These are phyloP conservation scores for Hibiscus trionum DNA, from an alignment of 345 rosid genomes.

Conservation along the genomic window DNA sequence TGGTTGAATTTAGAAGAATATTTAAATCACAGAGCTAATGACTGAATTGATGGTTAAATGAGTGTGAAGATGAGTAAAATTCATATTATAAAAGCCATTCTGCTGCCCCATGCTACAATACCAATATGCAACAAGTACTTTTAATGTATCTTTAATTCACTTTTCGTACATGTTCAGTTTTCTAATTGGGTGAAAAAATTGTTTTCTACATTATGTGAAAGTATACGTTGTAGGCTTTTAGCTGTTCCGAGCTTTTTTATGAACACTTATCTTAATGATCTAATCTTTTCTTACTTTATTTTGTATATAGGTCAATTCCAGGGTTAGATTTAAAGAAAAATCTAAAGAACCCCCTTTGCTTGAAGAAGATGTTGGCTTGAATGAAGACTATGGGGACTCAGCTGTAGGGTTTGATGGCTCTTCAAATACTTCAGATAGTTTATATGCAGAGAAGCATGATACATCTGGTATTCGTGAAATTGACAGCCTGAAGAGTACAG, in stretches of 20 bases:
- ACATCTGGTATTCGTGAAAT: constrained; percentile 61
- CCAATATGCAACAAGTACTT: not conserved
- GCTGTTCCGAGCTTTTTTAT: not conserved
- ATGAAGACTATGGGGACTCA: constrained; percentile 51
- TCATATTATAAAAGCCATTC: not conserved
- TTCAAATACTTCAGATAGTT: constrained; percentile 77
- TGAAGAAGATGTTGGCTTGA: constrained; percentile 43
- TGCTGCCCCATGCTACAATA: not conserved
- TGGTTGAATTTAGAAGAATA: not conserved
- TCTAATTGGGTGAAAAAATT: not conserved
- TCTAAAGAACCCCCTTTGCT: constrained; percentile 38
- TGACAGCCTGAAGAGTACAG: constrained; percentile 64
- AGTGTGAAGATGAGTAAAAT: not conserved
- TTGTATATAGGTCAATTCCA: constrained; percentile 44
- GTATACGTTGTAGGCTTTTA: not conserved
- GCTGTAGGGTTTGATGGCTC: constrained; percentile 76
- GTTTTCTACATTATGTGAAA: not conserved
- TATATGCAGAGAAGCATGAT: constrained; percentile 80
- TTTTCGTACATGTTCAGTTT: not conserved
- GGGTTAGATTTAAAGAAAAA: constrained; percentile 55
- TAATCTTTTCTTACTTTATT: not conserved
- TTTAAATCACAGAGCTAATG: not conserved
- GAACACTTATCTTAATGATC: not conserved
- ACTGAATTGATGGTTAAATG: not conserved
- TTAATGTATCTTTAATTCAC: not conserved